Evolutionary conservation across 345 rosid genomes (phyloP), one percentile per base, ranked within the genome.

Genomic region (Luvunga scandens): DNA sequence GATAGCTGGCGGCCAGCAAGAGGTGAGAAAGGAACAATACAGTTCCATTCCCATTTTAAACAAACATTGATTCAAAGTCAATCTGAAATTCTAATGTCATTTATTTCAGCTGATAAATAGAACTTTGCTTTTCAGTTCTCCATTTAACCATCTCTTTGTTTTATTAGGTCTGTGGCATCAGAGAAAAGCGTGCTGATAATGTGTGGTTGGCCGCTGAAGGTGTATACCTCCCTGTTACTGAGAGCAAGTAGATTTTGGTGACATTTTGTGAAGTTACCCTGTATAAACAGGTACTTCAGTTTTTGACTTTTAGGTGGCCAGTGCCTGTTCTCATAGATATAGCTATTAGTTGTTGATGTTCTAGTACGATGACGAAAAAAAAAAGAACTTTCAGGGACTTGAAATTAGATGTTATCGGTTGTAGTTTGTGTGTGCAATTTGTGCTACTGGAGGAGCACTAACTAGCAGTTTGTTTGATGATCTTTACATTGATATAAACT

Each of bases 1-100:
- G n/a, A 91, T 94, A 65, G 99, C 98, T 68, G 99, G 99, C 72
- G 98, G 98, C n/a, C 99, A 97, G 81, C 99, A 97, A 80, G 99
- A 97, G 98, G 98, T 94, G 80, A 83, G 83, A n/a, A 83, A 60
- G 24, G 39, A 66, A 76, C 13, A 9, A 9, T 7, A 19, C 16
- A 3, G 18, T 45, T 45, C 65, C 64, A 48, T 60, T 12, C 27
- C 66, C 66, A 30, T 25, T 60, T 60, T 53, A 14, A 3, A 12
- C 9, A 69, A 67, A 31, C 50, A 33, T 71, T 25, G 24, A 12
- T 39, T 19, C 66, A n/a, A 57, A 72, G 22, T n/a, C 45, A 31
- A 71, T 22, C 45, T 31, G 34, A 71, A 50, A 8, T 50, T 16
- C 13, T 5, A 71, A 68, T 60, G n/a, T 9, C 6, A 31, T 56